phyloP scores from a whole-genome alignment of 164 flowering plant genomes.

The Brasenia schreberi region DNA sequence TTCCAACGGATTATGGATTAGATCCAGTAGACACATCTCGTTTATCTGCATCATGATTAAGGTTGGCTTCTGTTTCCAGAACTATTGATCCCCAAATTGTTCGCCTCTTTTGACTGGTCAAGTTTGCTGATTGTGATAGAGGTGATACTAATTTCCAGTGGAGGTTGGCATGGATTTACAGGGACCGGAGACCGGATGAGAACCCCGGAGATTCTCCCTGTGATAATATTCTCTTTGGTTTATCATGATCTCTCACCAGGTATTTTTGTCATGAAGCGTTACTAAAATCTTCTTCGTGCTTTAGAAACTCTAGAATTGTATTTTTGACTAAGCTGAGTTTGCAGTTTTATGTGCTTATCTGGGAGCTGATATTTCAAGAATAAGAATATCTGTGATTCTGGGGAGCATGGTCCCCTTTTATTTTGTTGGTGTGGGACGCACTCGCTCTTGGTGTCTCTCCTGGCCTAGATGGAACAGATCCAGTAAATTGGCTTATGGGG shows the following conservation, averaged over 20 bases:
- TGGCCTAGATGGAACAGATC: conserved; percentile 32
- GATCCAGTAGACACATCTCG: too few species aligned
- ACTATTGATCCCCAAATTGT: too few species aligned
- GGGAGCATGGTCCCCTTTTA: conserved; percentile 65
- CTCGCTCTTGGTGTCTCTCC: conserved; percentile 46
- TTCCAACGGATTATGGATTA: too few species aligned
- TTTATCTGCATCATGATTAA: too few species aligned
- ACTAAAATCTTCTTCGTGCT: background rate
- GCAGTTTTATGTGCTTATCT: conserved; percentile 74
- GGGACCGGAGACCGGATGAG: conserved; percentile 41
- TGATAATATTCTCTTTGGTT: conserved; percentile 58
- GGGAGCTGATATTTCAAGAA: conserved; percentile 44
- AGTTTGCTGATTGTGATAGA: conserved; percentile 53
- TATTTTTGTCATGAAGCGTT: conserved; percentile 7
- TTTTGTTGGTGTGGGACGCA: conserved; percentile 63
- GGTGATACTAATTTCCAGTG: conserved; percentile 30
- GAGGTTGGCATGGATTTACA: conserved; percentile 53
- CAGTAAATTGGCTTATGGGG: conserved; percentile 63
- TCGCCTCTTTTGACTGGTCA: conserved; percentile 9
- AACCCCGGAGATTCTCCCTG: conserved; percentile 54
- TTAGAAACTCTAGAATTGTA: background rate
- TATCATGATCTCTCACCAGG: conserved; percentile 69
- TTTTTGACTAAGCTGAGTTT: background rate
- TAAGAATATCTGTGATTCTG: conserved; percentile 39
- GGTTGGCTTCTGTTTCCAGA: too few species aligned